A percentile compares a stretch with the other conserved stretches of the same genome.
These are phyloP conservation scores for Nothophaeocryptopus gaeumannii DNA, from an alignment of 2,329 filamentous ascomycete genomes.

Conservation along the genomic window DNA sequence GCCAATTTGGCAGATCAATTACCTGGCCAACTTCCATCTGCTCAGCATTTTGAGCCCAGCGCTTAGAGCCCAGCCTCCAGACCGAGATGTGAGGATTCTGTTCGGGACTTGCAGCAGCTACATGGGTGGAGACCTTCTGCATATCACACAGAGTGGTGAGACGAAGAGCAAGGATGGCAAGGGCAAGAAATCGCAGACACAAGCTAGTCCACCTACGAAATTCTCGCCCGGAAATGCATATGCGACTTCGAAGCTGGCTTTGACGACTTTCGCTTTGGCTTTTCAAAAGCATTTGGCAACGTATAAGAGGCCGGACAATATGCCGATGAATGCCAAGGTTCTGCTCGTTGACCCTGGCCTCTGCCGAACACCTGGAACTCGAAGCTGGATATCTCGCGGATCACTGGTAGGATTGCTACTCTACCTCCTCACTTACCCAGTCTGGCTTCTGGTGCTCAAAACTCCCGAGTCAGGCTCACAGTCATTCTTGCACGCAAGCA, in stretches of 20 bases:
- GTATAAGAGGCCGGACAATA: slow-evolving; percentile 78
- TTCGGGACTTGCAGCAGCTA: slow-evolving; percentile 87
- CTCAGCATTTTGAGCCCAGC: slow-evolving; percentile 88
- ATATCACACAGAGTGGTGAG: slow-evolving; percentile 45
- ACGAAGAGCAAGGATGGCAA: slow-evolving; percentile 34
- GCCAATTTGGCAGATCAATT: slow-evolving; percentile 91
- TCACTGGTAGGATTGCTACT: slow-evolving; percentile 73
- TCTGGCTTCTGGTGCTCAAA: slow-evolving; percentile 88
- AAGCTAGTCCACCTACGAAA: slow-evolving; percentile 25
- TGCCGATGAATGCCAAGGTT: slow-evolving; percentile 78
- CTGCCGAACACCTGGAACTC: slow-evolving; percentile 79
- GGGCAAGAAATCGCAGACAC: slow-evolving; percentile 41
- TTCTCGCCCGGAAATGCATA: slow-evolving; percentile 48
- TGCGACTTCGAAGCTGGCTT: slow-evolving; percentile 60
- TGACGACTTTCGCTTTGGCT: slow-evolving; percentile 84
- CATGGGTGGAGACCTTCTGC: slow-evolving; percentile 69
- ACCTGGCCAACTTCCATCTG: slow-evolving; percentile 91
- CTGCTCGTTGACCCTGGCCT: slow-evolving; percentile 85
- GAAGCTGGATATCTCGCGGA: slow-evolving; percentile 81
- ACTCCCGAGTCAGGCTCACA: slow-evolving; percentile 80
- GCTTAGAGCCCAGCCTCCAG: slow-evolving; percentile 83
- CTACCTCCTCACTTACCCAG: slow-evolving; percentile 73
- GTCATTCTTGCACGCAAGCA: slow-evolving; percentile 77
- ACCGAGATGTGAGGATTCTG: slow-evolving; percentile 86
- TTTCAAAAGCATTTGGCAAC: slow-evolving; percentile 89